Conservation (phyloP, 2,329 filamentous ascomycete genomes). For the Botrytis pseudocinerea region DNA sequence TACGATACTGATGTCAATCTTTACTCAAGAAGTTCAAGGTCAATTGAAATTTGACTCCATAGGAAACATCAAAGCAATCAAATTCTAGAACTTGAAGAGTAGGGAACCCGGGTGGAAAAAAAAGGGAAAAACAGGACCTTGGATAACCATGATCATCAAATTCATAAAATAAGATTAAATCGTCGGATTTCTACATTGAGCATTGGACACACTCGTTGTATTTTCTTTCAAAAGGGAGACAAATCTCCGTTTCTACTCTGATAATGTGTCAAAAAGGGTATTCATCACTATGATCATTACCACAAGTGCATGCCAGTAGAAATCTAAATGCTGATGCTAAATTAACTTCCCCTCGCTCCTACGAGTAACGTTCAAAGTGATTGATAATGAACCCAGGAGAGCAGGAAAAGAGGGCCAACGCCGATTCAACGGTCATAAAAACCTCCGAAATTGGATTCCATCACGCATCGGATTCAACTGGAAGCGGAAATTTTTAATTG, state of each 20-base stretch:
- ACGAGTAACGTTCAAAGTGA: not conserved
- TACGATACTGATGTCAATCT: not conserved
- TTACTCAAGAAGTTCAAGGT: not conserved
- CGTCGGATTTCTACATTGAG: not conserved
- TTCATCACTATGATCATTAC: not conserved
- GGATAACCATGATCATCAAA: constrained; percentile 4
- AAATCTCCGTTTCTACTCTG: not conserved
- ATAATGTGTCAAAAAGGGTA: not conserved
- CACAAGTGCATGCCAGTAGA: not conserved
- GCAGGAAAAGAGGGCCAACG: not conserved
- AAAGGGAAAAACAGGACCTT: not conserved
- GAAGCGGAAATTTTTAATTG: not conserved
- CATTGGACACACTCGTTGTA: not conserved
- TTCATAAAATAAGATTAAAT: constrained; percentile 5
- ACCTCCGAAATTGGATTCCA: not conserved
- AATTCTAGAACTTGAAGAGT: constrained; percentile 1
- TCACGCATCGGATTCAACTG: not conserved
- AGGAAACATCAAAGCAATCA: not conserved
- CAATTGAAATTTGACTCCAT: constrained; percentile 6
- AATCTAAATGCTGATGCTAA: not conserved
- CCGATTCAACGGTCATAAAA: constrained; percentile 1
- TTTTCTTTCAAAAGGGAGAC: not conserved
- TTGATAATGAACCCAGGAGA: not conserved
- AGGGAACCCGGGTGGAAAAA: not conserved
- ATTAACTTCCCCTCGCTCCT: not conserved